Conservation (phyloP, 1,139 yeast genomes). For the Pichia sp. region DNA sequence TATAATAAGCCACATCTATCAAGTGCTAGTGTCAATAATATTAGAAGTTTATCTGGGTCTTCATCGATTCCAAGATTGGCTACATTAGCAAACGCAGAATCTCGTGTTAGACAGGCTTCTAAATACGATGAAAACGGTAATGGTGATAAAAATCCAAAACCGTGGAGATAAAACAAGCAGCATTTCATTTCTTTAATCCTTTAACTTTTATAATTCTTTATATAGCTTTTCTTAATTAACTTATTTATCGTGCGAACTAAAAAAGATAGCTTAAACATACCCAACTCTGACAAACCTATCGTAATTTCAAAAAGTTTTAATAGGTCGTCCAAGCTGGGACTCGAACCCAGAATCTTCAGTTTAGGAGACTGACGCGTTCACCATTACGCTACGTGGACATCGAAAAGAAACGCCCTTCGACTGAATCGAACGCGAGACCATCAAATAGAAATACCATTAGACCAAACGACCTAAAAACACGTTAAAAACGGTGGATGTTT, state of each 20-base stretch:
- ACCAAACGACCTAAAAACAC: constrained; percentile 11
- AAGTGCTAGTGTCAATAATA: constrained; percentile 1
- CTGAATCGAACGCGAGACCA: constrained; percentile 1
- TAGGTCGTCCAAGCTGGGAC: constrained; percentile 21
- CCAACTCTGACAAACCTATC: no score
- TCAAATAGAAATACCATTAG: constrained; percentile 1
- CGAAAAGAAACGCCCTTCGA: background rate
- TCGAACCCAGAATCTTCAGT: constrained; percentile 22
- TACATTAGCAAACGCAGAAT: constrained; percentile 14
- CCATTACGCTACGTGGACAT: constrained; percentile 21
- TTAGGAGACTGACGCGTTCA: constrained; percentile 23
- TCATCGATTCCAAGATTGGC: constrained; percentile 23
- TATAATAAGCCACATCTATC: constrained; percentile 8
- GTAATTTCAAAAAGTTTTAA: background rate
- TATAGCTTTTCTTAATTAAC: background rate
- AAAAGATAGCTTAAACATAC: no score
- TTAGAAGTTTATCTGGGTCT: constrained; percentile 13
- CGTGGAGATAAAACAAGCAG: constrained; percentile 10
- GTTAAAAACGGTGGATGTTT: background rate
- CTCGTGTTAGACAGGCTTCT: constrained; percentile 10
- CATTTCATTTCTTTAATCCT: background rate
- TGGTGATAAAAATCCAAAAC: constrained; percentile 5
- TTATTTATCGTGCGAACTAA: no score
- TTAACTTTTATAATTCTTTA: background rate
- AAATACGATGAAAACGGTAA: background rate